These are phyloP conservation scores for Barnettozyma californica DNA, from an alignment of 805 yeast species.

Conservation along the genomic window DNA sequence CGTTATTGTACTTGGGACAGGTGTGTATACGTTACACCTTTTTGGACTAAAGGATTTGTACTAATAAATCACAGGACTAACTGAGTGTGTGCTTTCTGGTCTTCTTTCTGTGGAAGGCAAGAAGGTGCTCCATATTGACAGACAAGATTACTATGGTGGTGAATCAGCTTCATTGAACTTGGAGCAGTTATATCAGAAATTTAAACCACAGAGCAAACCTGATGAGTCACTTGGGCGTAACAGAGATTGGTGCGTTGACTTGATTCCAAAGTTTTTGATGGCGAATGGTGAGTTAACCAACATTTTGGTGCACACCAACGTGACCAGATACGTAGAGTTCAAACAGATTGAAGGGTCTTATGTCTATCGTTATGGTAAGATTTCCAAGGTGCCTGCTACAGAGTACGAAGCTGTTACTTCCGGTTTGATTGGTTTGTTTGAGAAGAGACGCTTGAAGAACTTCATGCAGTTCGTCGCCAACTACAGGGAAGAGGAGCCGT, in stretches of 20 bases:
- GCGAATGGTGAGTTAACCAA: constrained; percentile 96
- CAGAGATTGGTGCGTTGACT: constrained; percentile 96
- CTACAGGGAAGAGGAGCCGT: constrained; percentile 69
- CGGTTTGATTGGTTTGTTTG: constrained; percentile 92
- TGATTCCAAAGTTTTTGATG: constrained; percentile 96
- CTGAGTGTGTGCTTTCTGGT: constrained; percentile 94
- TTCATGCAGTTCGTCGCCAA: constrained; percentile 83
- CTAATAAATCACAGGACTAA: constrained; percentile 56
- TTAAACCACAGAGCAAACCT: constrained; percentile 70
- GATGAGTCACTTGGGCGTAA: constrained; percentile 77
- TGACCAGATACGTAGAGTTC: constrained; percentile 91
- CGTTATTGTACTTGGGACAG: constrained; percentile 75
- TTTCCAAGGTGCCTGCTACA: constrained; percentile 92
- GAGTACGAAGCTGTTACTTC: constrained; percentile 88
- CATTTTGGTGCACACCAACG: constrained; percentile 91
- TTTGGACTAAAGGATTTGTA: neutral
- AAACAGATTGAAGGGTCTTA: constrained; percentile 95
- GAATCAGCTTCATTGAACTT: constrained; percentile 83
- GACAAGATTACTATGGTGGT: constrained; percentile 94
- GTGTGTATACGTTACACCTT: neutral
- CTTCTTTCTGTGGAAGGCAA: constrained; percentile 95
- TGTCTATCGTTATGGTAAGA: constrained; percentile 78
- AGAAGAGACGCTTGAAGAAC: constrained; percentile 89
- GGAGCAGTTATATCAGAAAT: constrained; percentile 69
- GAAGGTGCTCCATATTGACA: constrained; percentile 93